Base-by-base conservation (phyloP, 140 eudicot species). In the Anethum foeniculum region DNA sequence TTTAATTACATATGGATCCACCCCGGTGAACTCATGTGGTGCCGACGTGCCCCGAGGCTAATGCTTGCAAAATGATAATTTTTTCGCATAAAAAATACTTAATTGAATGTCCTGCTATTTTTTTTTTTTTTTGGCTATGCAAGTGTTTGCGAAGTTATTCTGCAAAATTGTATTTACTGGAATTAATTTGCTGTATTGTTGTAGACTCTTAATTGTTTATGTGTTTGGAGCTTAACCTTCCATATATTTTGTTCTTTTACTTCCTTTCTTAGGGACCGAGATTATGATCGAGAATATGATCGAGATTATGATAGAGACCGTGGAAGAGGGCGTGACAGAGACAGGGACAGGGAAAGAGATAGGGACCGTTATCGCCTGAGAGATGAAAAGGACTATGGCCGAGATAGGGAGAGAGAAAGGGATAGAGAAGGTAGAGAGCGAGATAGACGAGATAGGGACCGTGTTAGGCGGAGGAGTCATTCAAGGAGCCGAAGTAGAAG, bases 401-500 rank as follows among this genome's bases (percentile, higher is more conserved):
- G 92, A 38, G 95, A 90, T 23, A 85, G 96, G 85, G 96, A 90
- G 1, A 88, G 93, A 75, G 91, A 90, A 58, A 86, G 98, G 88
- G 95, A 89, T 27, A 51, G 88, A 67, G 91, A 89, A 58, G 90
- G 89, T 47, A 79, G 91, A 46, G 93, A 90, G 15, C 85, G 97
- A 19, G 98, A 91, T 65, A 87, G 97, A 54, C 86, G 93, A 47
- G 95, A 90, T 16, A 86, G 96, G 85, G 97, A 90, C 5, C 90
- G 94, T 76, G 91, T 87, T 67, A 86, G 98, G 87, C 86, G 97
- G 84, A 86, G 95, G 88, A 90, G 97, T 88, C 90, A 28, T 80
- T 94, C 98, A 51, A 89, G 99, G 86, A 95, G 99, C 86, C 82
- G 90, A 51, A 92, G 97, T 56, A 84, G 94, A 76, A 91, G 97